Conservation (phyloP, 257 asterid genomes). For the Coffea canephora region DNA sequence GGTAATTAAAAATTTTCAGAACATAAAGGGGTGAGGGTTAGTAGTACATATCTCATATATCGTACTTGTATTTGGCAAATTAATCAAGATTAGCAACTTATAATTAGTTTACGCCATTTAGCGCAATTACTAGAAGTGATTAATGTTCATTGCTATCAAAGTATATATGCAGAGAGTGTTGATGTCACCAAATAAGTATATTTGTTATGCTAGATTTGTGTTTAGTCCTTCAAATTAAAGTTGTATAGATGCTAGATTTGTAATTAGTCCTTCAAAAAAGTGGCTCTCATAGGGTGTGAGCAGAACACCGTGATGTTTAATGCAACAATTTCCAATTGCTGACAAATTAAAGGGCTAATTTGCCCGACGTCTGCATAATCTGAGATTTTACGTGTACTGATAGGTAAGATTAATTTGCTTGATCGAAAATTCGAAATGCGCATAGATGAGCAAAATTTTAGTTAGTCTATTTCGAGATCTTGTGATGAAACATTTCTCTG, state of each 20-base stretch:
- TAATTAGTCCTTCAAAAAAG: no score
- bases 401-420: no score
- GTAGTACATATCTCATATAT: not conserved
- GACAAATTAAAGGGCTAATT: not conserved
- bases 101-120: not conserved
- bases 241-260: no score
- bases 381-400: not conserved
- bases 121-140: no score
- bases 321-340: not conserved
- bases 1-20: no score
- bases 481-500: not conserved
- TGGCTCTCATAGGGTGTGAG: not conserved
- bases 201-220: no score
- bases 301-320: not conserved
- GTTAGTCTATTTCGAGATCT: not conserved
- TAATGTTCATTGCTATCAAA: no score
- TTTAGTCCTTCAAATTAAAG: no score
- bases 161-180: no score
- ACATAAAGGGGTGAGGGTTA: not conserved
- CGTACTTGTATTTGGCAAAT: not conserved
- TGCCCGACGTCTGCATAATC: not conserved
- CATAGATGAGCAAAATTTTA: not conserved
- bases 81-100: not conserved
- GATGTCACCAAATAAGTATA: no score
- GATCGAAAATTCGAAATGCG: not conserved